Percentiles rank a stretch among this genome's conserved stretches.
phyloP scores from a whole-genome alignment of 2,329 filamentous ascomycete species.

The Pseudogymnoascus sp. region DNA sequence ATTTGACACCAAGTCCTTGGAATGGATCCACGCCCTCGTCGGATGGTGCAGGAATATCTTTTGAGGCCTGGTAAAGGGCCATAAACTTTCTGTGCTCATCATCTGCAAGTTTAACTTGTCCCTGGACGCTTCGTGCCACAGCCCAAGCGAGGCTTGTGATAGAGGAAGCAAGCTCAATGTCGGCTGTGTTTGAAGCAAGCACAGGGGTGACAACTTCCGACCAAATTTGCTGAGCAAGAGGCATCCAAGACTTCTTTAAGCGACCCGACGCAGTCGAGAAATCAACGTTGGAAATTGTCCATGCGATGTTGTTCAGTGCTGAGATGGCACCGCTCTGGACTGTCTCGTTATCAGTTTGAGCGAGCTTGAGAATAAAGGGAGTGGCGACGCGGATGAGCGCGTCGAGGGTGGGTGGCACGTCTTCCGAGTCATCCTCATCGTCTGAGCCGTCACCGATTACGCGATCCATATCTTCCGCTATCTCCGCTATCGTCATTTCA shows the following conservation, averaged over 20 bases:
- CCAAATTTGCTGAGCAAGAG: slow-evolving; percentile 50
- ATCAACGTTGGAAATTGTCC: slow-evolving; percentile 56
- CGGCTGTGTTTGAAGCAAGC: slow-evolving; percentile 51
- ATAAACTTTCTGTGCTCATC: slow-evolving; percentile 57
- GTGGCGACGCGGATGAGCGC: slow-evolving; percentile 23
- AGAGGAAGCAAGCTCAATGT: slow-evolving; percentile 53
- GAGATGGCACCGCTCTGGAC: slow-evolving; percentile 49
- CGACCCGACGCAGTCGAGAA: slow-evolving; percentile 42
- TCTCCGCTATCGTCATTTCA: slow-evolving; percentile 49
- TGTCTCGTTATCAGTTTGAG: slow-evolving; percentile 29
- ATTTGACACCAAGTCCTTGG: slow-evolving; percentile 55
- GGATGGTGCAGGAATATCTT: slow-evolving; percentile 26
- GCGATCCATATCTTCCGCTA: slow-evolving; percentile 57
- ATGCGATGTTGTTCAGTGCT: slow-evolving; percentile 58
- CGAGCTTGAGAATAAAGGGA: slow-evolving; percentile 23
- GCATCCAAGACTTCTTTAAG: slow-evolving; percentile 46
- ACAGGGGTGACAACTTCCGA: slow-evolving; percentile 45
- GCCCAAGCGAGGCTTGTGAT: slow-evolving; percentile 60
- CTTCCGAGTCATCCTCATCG: slow-evolving; percentile 28
- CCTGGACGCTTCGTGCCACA: slow-evolving; percentile 46
- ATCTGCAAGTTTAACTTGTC: slow-evolving; percentile 38
- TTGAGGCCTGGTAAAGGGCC: slow-evolving; percentile 54
- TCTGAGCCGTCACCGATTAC: slow-evolving; percentile 41
- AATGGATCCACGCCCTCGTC: slow-evolving; percentile 43
- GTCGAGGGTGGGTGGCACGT: slow-evolving; percentile 23